Evolutionary conservation across 129 eudicot genomes (phyloP).

Genomic region (Ambrosia artemisiifolia): DNA sequence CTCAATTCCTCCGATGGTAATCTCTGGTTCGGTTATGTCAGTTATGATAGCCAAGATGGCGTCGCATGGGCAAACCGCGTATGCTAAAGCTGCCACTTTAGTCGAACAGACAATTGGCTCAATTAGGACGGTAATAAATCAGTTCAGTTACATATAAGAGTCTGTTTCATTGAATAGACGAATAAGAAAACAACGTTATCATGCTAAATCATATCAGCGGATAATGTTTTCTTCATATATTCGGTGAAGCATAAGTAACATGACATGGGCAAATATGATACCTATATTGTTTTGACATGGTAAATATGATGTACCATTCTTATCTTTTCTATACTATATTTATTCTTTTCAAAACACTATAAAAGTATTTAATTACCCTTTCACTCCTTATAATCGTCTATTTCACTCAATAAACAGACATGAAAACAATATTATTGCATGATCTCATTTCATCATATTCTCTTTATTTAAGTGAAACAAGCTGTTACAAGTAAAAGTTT

Average conservation of each 20-base stretch:
- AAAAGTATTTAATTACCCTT: no score
- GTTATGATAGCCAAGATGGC: constrained; percentile 51
- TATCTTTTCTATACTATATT: no score
- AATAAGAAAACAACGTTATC: not conserved
- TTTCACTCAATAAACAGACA: not conserved
- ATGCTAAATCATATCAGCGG: not conserved
- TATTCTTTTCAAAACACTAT: no score
- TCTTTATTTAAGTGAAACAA: not conserved
- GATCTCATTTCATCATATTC: not conserved
- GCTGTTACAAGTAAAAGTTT: not conserved
- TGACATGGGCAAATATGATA: not conserved
- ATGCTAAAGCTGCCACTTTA: constrained; percentile 66
- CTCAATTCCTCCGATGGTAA: constrained; percentile 55
- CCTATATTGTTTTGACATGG: not conserved
- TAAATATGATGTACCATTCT: no score
- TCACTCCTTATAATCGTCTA: not conserved
- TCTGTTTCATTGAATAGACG: no score
- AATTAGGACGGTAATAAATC: constrained; percentile 56
- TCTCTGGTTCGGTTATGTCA: constrained; percentile 62
- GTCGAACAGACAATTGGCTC: constrained; percentile 83
- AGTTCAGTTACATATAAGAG: no score
- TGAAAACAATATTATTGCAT: not conserved
- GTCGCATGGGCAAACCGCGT: constrained; percentile 60
- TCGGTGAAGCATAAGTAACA: not conserved
- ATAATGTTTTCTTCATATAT: not conserved